phyloP scores from a whole-genome alignment of 2,329 filamentous ascomycete genomes.

The Fusarium subglutinans region DNA sequence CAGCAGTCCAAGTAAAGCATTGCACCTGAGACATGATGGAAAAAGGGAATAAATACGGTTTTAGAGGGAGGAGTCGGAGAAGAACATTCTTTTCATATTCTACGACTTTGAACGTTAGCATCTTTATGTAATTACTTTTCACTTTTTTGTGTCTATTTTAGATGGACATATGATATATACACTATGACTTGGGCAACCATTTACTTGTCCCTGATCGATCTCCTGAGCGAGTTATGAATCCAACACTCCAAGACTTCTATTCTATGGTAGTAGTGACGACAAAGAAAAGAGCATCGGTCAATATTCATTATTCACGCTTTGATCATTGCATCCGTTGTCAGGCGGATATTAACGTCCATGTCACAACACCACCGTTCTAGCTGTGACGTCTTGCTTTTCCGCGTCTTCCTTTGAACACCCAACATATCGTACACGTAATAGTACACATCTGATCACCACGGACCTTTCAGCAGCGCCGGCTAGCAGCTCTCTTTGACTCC shows the following conservation, averaged over 20 bases:
- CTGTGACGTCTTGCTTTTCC: background rate
- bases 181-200: constrained; percentile 28
- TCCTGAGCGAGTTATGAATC: background rate
- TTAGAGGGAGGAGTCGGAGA: background rate
- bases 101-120: constrained; percentile 17
- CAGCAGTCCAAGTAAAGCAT: background rate
- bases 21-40: background rate
- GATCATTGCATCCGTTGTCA: background rate
- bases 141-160: background rate
- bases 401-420: background rate
- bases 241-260: no score
- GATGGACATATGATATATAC: constrained; percentile 19
- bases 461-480: background rate
- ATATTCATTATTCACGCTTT: background rate
- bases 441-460: background rate
- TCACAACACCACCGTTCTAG: background rate
- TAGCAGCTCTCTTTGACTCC: background rate
- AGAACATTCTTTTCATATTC: constrained; percentile 18
- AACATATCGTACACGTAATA: background rate
- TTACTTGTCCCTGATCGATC: constrained; percentile 10
- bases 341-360: background rate
- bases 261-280: background rate
- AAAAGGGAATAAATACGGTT: background rate
- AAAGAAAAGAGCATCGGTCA: background rate
- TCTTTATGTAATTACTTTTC: constrained; percentile 29